phyloP scores from a whole-genome alignment of 73 alveolate species.

The Uronychia setigera region DNA sequence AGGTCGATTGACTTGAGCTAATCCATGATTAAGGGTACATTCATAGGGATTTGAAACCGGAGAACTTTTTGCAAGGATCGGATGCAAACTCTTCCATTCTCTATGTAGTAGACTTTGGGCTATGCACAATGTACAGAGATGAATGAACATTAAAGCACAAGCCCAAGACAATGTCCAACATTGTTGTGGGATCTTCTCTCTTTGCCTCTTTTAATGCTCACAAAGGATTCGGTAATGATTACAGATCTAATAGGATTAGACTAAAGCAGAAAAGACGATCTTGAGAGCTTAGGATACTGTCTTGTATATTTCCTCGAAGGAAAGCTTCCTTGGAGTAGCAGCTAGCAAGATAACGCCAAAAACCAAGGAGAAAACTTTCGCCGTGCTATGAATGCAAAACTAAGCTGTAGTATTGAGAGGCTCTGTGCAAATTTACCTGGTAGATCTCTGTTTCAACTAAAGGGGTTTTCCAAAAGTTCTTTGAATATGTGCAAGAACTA shows the following conservation, averaged over 20 bases:
- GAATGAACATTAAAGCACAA: conserved; percentile 28
- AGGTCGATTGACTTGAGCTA: background rate
- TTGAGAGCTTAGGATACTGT: conserved; percentile 90
- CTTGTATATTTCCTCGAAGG: conserved; percentile 90
- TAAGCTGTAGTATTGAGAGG: conserved; percentile 70
- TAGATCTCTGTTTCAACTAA: conserved; percentile 72
- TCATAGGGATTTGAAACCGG: conserved; percentile 93
- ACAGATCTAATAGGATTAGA: conserved; percentile 34
- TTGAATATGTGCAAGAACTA: conserved; percentile 46
- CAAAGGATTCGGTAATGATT: background rate
- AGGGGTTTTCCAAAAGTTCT: conserved; percentile 37
- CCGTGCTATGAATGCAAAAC: conserved; percentile 86
- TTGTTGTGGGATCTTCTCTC: background rate
- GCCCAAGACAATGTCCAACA: background rate
- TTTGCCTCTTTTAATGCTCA: conserved; percentile 66
- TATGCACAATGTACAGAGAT: conserved; percentile 55
- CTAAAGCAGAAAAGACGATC: conserved; percentile 96
- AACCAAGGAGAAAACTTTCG: conserved; percentile 84
- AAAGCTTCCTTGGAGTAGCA: conserved; percentile 84
- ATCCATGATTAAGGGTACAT: conserved; percentile 69
- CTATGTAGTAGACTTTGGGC: conserved; percentile 64
- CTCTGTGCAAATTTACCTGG: conserved; percentile 85
- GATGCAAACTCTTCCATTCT: background rate
- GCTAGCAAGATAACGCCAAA: conserved; percentile 79
- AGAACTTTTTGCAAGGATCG: conserved; percentile 65